Evolutionary conservation across 2,329 filamentous ascomycete species (phyloP), one percentile per base, ranked within the genome.

Genomic region (Talaromyces amestolkiae): DNA sequence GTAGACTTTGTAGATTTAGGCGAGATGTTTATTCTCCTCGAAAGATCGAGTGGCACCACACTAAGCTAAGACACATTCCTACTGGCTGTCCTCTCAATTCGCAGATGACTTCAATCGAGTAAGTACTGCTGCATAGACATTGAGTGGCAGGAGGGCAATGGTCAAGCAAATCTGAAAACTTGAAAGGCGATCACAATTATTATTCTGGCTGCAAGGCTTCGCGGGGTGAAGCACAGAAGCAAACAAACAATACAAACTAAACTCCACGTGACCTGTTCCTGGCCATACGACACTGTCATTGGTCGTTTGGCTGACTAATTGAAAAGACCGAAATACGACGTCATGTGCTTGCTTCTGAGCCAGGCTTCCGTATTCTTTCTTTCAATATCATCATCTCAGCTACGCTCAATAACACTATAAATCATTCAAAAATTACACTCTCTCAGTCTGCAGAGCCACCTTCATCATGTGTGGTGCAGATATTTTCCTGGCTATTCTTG

Each of bases 401-500:
- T 24, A 11, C 53, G 10, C 11, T 15, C 53, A 13, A 24, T 35
- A 56, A 22, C 11, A 3, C 2, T 7, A 3, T 24, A 39, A 5
- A 37, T 1, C 2, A 56, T 24, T 22, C n/a, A 3, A 22, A 54
- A 37, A 19, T 17, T 35, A 22, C 3, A 35, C 9, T 39, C 7
- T 10, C 33, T 37, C n/a, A 39, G 10, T 56, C 11, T 6, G 3
- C 33, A 13, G 8, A 31, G 15, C 7, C 7, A 5, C 22, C 9
- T 9, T 64, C 69, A 71, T 64, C 69, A 87, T 87, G 85, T 87
- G 85, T 75, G 80, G 84, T 73, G 82, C 83, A 71, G 86, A 88
- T 76, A 80, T 86, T 69, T 87, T 88, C 72, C 79, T 88, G 70
- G 85, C 82, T 74, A 75, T 88, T 59, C 78, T 89, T 68, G 84